Evolutionary conservation across 352 stramenopile species (phyloP), one percentile per base, ranked within the genome.

Genomic region (Phytophthora nicotianae): DNA sequence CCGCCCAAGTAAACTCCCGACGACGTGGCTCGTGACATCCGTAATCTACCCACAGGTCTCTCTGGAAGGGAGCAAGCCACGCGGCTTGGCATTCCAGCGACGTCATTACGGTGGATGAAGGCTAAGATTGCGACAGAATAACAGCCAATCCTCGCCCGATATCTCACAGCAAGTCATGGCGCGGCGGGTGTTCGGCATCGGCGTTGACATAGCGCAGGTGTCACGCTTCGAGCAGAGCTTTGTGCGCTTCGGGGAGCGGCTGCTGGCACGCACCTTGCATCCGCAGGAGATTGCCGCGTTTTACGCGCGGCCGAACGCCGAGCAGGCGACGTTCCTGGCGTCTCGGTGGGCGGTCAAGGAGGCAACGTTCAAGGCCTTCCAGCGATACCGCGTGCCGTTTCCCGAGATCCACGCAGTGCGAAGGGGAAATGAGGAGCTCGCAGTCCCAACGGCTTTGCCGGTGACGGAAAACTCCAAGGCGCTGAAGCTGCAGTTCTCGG

Each of bases 271-370:
- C 19, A 81, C 81, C 19, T 86, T 88, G 52, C 84, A 95, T 43
- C 75, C 79, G 24, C 58, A 38, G 3, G 87, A 95, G 58, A 89
- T 93, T 47, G 43, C 35, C 19, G 81, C 91, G 65, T 90, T 93
- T 46, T 58, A 80, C 49, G 50, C 50, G 23, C 80, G 79, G 13
- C 48, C 73, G 2, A 60, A 41, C 2, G 58, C 49, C 7, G 66
- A 81, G 21, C 77, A 73, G 33, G 59, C 75, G 21, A 70, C 67
- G 14, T 95, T 84, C 52, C 74, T 95, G 24, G 87, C 87, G 1
- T 93, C 85, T 40, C 81, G 86, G 41, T 95, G 87, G 87, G 87
- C 87, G 6, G 72, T 87, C 19, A 95, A 95, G 50, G 87, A 95
- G 60, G 87, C 87, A 17, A 81, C 82, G 14, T 91, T 84, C 68